Evolutionary conservation across 371 early-diverging fungal genomes (phyloP).

Genomic region (Mortierella sp.): DNA sequence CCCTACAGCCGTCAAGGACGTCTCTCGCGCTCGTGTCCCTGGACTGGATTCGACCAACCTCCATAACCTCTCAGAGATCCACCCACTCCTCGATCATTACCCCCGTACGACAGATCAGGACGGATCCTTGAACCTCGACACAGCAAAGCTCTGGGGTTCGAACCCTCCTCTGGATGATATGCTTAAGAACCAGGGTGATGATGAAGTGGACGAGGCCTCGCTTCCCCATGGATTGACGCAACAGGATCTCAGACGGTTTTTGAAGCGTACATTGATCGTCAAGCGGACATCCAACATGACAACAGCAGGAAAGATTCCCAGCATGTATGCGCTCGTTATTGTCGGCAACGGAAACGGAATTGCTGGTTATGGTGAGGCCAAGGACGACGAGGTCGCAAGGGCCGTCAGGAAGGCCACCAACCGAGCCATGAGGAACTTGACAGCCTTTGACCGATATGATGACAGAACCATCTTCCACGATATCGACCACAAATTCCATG

Average conservation of each 20-base stretch:
- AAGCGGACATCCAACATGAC: slow-evolving; percentile 89
- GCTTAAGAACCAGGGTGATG: slow-evolving; percentile 51
- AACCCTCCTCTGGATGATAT: slow-evolving; percentile 48
- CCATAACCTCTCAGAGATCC: slow-evolving; percentile 49
- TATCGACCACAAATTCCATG: slow-evolving; percentile 89
- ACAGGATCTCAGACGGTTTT: slow-evolving; percentile 55
- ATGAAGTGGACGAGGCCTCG: slow-evolving; percentile 48
- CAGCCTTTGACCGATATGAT: slow-evolving; percentile 89
- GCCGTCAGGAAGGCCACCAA: slow-evolving; percentile 93
- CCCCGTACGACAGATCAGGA: slow-evolving; percentile 36
- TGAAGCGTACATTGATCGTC: slow-evolving; percentile 79
- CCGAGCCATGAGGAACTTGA: slow-evolving; percentile 89
- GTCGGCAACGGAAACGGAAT: slow-evolving; percentile 95
- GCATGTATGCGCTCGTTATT: slow-evolving; percentile 92
- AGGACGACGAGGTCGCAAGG: slow-evolving; percentile 80
- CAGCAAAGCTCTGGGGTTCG: slow-evolving; percentile 34
- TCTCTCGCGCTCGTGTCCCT: slow-evolving; percentile 27
- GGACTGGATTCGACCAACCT: slow-evolving; percentile 28
- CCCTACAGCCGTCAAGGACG: slow-evolving; percentile 14
- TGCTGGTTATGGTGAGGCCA: slow-evolving; percentile 96
- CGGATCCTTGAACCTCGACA: slow-evolving; percentile 30
- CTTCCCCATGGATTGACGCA: slow-evolving; percentile 48
- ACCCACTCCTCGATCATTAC: slow-evolving; percentile 50
- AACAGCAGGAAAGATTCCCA: slow-evolving; percentile 84
- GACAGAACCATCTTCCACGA: slow-evolving; percentile 94